A percentile compares a stretch with the other conserved stretches of the same genome.
phyloP scores from a whole-genome alignment of 257 asterid species.

The Linaria vulgaris region DNA sequence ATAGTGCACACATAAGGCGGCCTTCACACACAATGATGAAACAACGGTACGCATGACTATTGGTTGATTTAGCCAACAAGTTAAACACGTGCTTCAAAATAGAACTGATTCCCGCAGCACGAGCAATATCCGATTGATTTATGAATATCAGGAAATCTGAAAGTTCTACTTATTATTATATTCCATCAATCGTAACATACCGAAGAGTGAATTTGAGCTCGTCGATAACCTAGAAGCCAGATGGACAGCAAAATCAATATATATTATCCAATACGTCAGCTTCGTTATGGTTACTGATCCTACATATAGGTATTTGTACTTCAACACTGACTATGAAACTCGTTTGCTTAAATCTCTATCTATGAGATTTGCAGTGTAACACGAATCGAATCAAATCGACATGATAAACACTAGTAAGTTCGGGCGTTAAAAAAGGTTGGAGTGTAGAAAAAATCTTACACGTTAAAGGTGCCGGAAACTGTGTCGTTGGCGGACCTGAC shows the following conservation, averaged over 20 bases:
- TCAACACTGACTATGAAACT: too few species aligned
- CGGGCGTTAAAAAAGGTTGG: neutral
- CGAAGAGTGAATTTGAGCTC: too few species aligned
- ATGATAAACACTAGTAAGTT: neutral
- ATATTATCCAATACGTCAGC: too few species aligned
- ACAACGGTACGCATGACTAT: neutral
- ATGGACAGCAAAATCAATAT: too few species aligned
- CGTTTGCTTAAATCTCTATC: too few species aligned
- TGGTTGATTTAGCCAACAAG: neutral
- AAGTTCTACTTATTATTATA: neutral
- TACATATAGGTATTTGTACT: too few species aligned
- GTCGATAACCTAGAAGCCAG: too few species aligned
- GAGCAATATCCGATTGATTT: neutral
- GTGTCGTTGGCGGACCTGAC: slow-evolving; percentile 86
- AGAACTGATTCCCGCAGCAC: neutral
- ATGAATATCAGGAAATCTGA: neutral
- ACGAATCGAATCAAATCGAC: too few species aligned
- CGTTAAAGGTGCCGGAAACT: slow-evolving; percentile 77
- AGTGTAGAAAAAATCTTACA: slow-evolving; percentile 44
- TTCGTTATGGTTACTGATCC: too few species aligned
- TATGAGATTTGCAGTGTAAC: too few species aligned
- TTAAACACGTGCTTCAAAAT: neutral
- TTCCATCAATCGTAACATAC: too few species aligned
- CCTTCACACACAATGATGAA: neutral
- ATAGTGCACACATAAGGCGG: too few species aligned